Evolutionary conservation across 2,329 filamentous ascomycete species (phyloP).

Genomic region (Paramyrothecium roridum): DNA sequence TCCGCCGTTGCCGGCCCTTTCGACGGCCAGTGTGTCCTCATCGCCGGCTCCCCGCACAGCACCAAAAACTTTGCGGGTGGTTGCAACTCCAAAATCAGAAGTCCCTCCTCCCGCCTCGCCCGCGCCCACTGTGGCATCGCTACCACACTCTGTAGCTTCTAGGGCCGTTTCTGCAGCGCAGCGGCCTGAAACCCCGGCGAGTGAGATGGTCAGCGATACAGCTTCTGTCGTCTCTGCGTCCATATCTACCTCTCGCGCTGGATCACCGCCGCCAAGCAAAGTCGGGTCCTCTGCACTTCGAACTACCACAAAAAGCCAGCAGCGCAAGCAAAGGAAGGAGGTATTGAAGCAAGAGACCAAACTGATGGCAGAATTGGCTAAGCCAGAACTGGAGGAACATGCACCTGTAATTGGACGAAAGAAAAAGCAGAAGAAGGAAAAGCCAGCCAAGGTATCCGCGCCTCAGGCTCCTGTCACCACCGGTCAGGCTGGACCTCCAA

Average conservation of each 20-base stretch:
- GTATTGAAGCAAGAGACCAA: constrained; percentile 61
- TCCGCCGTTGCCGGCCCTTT: constrained; percentile 46
- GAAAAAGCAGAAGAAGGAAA: constrained; percentile 82
- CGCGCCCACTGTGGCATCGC: constrained; percentile 23
- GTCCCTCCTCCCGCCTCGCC: constrained; percentile 37
- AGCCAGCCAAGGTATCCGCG: constrained; percentile 26
- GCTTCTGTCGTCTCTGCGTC: constrained; percentile 72
- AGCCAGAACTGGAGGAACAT: constrained; percentile 53
- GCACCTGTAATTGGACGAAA: constrained; percentile 76
- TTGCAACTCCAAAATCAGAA: constrained; percentile 65
- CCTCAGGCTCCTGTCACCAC: constrained; percentile 6
- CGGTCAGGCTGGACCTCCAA: constrained; percentile 6
- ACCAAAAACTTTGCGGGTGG: constrained; percentile 66
- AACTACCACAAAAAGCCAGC: constrained; percentile 72
- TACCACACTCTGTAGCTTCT: constrained; percentile 21
- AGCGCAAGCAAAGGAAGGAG: constrained; percentile 73
- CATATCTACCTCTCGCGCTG: constrained; percentile 64
- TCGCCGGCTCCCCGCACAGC: constrained; percentile 49
- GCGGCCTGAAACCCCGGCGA: constrained; percentile 69
- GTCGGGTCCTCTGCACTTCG: constrained; percentile 68
- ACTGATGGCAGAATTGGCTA: constrained; percentile 46
- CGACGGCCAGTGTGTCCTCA: constrained; percentile 39
- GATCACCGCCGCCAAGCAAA: constrained; percentile 63
- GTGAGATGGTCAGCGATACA: constrained; percentile 73
- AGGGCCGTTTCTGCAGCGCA: constrained; percentile 31